Base-by-base conservation (phyloP, 2,329 filamentous ascomycete species). In the Alternaria alternata region DNA sequence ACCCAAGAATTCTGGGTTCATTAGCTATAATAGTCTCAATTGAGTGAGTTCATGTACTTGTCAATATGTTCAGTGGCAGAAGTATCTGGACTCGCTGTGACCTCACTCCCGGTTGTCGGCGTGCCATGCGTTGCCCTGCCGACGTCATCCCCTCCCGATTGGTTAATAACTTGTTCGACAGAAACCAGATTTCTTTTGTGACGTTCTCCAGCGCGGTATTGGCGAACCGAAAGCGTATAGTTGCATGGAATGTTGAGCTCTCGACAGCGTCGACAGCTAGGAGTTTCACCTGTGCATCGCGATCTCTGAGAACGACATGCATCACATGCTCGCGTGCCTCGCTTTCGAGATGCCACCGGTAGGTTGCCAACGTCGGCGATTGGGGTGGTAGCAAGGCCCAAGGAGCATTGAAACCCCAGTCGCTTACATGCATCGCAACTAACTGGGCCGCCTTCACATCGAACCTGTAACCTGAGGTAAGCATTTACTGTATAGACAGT, bases 401-500 rank as follows among this genome's bases (percentile, higher is more conserved):
- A 39, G 38, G 61, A 60, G 38, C 61, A 63, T 38, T 57, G 52
- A 26, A 60, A 63, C 3, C 57, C 57, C 11, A 63, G 53, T 22
- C 61, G 49, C 22, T n/a, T 49, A 22, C 61, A 63, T 24, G 61
- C 61, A 28, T 60, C 57, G 38, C 61, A 63, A 30, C 46, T 56
- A 12, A 22, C 24, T 36, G 52, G 57, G 3, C 57, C 57, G 12
- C 61, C 57, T 30, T 46, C 28, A 39, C 61, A 63, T 20, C 61
- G 61, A 28, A 63, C 61, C 57, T 63, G 24, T 26, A 26, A n/a
- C 24, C 65, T 91, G 8, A 18, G 30, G 26, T 30, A 16, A 30
- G 26, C 11, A 32, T 26, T 16, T 18, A 18, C 16, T 11, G 5
- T 18, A n/a, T 18, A n/a, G 14, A 7, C 18, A 14, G 11, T 30